These are phyloP conservation scores for Fusarium sororula DNA, from an alignment of 2,329 filamentous ascomycete genomes.

Conservation along the genomic window DNA sequence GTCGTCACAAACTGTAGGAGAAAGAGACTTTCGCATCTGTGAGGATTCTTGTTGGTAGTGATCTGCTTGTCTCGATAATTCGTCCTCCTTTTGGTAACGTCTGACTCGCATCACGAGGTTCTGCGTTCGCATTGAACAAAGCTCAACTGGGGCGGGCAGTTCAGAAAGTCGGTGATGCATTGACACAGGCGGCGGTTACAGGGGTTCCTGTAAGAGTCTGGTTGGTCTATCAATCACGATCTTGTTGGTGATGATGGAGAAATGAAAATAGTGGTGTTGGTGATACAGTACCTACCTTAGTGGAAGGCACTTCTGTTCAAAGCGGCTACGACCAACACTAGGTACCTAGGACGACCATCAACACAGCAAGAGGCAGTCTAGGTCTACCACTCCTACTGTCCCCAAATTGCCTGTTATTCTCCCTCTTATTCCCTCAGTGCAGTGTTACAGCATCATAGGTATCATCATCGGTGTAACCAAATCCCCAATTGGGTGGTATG, in stretches of 20 bases:
- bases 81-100: background rate
- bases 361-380: background rate
- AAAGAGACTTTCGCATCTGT: background rate
- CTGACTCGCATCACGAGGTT: background rate
- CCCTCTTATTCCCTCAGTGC: background rate
- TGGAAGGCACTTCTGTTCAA: background rate
- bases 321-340: conserved; percentile 22
- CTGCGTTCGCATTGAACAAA: background rate
- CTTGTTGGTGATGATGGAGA: conserved; percentile 24
- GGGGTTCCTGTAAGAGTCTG: background rate
- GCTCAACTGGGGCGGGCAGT: background rate
- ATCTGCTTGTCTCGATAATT: background rate
- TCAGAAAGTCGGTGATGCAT: conserved; percentile 7
- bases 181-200: background rate
- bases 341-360: too few relatives aligned
- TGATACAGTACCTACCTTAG: background rate
- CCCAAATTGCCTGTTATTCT: background rate
- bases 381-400: background rate
- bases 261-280: conserved; percentile 1
- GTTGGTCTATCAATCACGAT: conserved; percentile 18
- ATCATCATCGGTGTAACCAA: background rate
- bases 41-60: background rate
- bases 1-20: background rate
- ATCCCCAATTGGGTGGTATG: background rate
- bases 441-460: background rate